phyloP scores from a whole-genome alignment of 108 stramenopile genomes.

The Chaetoceros muelleri region DNA sequence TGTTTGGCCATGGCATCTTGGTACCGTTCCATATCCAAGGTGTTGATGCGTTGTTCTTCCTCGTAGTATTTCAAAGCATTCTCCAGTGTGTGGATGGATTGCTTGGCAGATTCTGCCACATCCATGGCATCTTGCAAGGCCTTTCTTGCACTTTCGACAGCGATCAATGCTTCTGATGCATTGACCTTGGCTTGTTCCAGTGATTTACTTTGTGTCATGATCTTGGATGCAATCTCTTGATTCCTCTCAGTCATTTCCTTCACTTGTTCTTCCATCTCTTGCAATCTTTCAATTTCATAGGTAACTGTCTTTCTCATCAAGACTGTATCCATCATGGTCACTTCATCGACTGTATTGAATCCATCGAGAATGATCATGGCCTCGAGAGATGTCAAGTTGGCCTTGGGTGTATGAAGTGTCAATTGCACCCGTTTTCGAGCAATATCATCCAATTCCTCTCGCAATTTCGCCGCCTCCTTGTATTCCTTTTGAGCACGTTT shows the following conservation, averaged over 20 bases:
- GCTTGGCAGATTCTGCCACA: not conserved
- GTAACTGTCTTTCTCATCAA: not conserved
- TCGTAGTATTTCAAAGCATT: not conserved
- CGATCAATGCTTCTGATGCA: not conserved
- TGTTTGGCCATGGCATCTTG: not conserved
- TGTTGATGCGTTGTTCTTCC: not conserved
- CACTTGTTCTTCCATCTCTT: not conserved
- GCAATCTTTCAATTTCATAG: not conserved
- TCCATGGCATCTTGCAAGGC: not conserved
- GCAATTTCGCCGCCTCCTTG: constrained; percentile 10
- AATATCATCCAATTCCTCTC: constrained; percentile 14
- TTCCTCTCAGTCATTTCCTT: not conserved
- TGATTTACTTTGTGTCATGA: not conserved
- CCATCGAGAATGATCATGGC: constrained; percentile 16
- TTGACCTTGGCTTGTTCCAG: not conserved
- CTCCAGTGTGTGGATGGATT: not conserved
- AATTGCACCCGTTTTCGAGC: constrained; percentile 20
- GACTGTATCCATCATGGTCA: not conserved
- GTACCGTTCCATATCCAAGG: not conserved
- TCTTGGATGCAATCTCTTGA: not conserved
- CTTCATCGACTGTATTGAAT: constrained; percentile 2
- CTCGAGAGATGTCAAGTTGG: constrained; percentile 18
- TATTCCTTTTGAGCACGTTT: constrained; percentile 12
- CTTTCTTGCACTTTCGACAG: not conserved
- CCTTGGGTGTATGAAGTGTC: constrained; percentile 23